Evolutionary conservation across 2,329 filamentous ascomycete species (phyloP).

Genomic region (Botryotinia calthae): DNA sequence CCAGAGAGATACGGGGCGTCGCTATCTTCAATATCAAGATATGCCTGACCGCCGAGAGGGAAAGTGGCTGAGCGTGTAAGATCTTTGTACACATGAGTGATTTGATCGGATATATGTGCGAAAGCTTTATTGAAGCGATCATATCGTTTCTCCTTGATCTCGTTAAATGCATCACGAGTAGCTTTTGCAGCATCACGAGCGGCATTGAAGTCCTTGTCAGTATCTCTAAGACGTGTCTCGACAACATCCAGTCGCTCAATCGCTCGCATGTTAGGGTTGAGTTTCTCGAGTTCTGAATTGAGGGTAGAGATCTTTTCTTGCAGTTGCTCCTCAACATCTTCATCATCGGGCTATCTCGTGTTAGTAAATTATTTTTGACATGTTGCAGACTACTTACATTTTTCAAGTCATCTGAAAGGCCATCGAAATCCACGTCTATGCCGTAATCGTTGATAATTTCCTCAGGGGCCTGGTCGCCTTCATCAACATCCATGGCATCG

Average conservation of each 20-base stretch:
- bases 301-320: conserved; percentile 75
- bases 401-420: conserved; percentile 78
- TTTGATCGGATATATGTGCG: conserved; percentile 90
- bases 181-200: conserved; percentile 71
- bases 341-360: conserved; percentile 59
- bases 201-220: conserved; percentile 86
- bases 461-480: conserved; percentile 61
- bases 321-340: conserved; percentile 70
- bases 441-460: conserved; percentile 82
- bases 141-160: conserved; percentile 76
- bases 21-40: conserved; percentile 89
- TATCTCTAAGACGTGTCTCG: conserved; percentile 75
- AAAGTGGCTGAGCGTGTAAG: conserved; percentile 88
- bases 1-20: conserved; percentile 94
- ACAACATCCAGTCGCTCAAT: conserved; percentile 87
- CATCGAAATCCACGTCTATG: conserved; percentile 82
- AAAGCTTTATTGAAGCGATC: conserved; percentile 96
- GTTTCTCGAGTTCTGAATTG: conserved; percentile 79
- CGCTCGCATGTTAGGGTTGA: conserved; percentile 95
- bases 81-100: conserved; percentile 90
- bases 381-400: conserved; percentile 55
- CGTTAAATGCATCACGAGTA: conserved; percentile 79
- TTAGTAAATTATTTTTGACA: conserved; percentile 36
- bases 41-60: conserved; percentile 83
- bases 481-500: conserved; percentile 92